phyloP scores from a whole-genome alignment of 805 yeast genomes.

The Nakazawaea ishiwadae region DNA sequence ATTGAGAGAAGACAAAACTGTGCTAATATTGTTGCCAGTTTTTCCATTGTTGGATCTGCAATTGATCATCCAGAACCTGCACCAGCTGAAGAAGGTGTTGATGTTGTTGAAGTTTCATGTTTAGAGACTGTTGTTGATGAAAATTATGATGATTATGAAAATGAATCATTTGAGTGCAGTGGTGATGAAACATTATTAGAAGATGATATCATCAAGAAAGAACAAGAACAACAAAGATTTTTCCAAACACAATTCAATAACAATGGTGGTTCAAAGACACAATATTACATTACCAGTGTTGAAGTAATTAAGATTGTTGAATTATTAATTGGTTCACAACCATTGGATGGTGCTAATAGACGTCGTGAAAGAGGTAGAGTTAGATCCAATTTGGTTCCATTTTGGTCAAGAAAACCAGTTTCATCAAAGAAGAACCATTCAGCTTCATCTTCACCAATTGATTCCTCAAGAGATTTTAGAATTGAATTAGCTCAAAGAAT shows the following conservation, averaged over 20 bases:
- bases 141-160: constrained; percentile 16
- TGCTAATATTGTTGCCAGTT: constrained; percentile 40
- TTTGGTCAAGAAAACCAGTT: constrained; percentile 60
- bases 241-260: background rate
- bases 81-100: constrained; percentile 34
- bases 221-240: background rate
- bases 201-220: background rate
- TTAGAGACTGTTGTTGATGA: constrained; percentile 41
- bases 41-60: constrained; percentile 49
- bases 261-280: constrained; percentile 15
- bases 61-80: constrained; percentile 38
- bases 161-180: constrained; percentile 18
- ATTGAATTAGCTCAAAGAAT: constrained; percentile 58
- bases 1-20: constrained; percentile 51
- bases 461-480: constrained; percentile 30
- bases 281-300: constrained; percentile 57
- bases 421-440: constrained; percentile 33
- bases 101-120: constrained; percentile 57
- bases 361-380: constrained; percentile 64
- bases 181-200: constrained; percentile 19
- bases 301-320: constrained; percentile 66
- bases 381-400: constrained; percentile 61
- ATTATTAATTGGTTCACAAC: constrained; percentile 47
- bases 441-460: constrained; percentile 13
- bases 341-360: constrained; percentile 42